Percentiles rank a stretch among this genome's conserved stretches.
Evolutionary conservation across 768 basidiomycete species (phyloP).

Genomic region (Pleurotus sapidus): DNA sequence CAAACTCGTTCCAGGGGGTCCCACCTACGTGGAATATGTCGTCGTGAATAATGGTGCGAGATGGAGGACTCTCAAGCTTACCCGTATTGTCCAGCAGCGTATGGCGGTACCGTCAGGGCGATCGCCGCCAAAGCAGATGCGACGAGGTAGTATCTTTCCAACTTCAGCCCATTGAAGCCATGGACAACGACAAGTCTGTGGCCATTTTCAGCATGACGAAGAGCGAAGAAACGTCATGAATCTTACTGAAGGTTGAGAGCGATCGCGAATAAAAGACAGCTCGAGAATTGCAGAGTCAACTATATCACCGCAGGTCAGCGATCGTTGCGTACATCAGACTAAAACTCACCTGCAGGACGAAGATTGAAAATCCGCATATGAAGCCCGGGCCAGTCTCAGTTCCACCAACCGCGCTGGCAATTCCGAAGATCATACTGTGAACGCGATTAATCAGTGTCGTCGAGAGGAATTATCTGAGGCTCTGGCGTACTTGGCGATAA

Average conservation of each 20-base stretch:
- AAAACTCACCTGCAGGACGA: slow-evolving; percentile 15
- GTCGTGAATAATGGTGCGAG: neutral
- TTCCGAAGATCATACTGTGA: slow-evolving; percentile 17
- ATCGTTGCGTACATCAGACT: neutral
- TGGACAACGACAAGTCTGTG: slow-evolving; percentile 17
- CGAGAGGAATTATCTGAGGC: neutral
- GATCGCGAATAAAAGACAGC: slow-evolving; percentile 18
- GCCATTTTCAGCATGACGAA: neutral
- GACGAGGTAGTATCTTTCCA: slow-evolving; percentile 18
- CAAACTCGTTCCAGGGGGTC: slow-evolving; percentile 18
- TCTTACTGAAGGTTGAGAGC: slow-evolving; percentile 21
- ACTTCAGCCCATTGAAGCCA: slow-evolving; percentile 12
- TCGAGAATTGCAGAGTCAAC: slow-evolving; percentile 18
- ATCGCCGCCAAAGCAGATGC: neutral
- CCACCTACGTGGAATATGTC: slow-evolving; percentile 10
- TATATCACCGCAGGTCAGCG: neutral
- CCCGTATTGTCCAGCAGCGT: slow-evolving; percentile 20
- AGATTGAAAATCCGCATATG: slow-evolving; percentile 19
- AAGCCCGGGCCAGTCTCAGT: slow-evolving; percentile 4
- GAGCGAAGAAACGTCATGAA: neutral
- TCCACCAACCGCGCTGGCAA: slow-evolving; percentile 17
- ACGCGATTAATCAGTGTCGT: neutral
- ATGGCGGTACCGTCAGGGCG: slow-evolving; percentile 15
- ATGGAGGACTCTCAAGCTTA: neutral
- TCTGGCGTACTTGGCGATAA: slow-evolving; percentile 17